Percentiles rank a stretch among this genome's conserved stretches.
phyloP scores from a whole-genome alignment of 768 basidiomycete genomes.

The Auricularia auricula-judae region DNA sequence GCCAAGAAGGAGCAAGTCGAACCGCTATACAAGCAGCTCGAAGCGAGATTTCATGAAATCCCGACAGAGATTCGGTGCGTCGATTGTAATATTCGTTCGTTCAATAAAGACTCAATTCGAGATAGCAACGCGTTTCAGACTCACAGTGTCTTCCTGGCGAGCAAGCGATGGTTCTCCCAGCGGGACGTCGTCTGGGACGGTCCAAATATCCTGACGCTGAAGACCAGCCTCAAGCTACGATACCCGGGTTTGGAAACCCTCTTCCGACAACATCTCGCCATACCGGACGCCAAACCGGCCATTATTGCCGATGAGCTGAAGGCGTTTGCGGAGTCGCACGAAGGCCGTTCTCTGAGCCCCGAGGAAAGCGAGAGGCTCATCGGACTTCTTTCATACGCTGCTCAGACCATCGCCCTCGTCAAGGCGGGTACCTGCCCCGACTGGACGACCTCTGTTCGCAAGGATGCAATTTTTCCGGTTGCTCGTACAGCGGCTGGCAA shows the following conservation, averaged over 20 bases:
- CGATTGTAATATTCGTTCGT: background rate
- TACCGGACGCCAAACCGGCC: conserved; percentile 7
- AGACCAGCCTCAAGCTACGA: conserved; percentile 6
- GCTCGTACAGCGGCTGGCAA: background rate
- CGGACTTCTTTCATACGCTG: background rate
- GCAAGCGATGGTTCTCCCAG: background rate
- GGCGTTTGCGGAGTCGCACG: background rate
- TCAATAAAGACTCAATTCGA: background rate
- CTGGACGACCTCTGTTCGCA: background rate
- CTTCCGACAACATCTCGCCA: conserved; percentile 10
- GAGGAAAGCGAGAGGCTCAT: background rate
- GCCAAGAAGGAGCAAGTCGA: conserved; percentile 4
- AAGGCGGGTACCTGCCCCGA: background rate
- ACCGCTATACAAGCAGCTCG: conserved; percentile 12
- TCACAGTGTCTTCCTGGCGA: background rate
- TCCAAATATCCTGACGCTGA: conserved; percentile 11
- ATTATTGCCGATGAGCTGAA: conserved; percentile 12
- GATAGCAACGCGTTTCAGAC: background rate
- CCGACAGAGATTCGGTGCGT: conserved; percentile 12
- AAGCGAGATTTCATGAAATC: conserved; percentile 15
- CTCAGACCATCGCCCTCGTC: background rate
- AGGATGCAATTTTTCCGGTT: background rate
- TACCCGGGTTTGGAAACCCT: conserved; percentile 10
- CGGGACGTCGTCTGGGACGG: conserved; percentile 12
- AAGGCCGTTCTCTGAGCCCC: background rate